A percentile compares a stretch with the other conserved stretches of the same genome.
Conservation (phyloP, 495 filamentous ascomycete species). For the Xylaria bambusicola region DNA sequence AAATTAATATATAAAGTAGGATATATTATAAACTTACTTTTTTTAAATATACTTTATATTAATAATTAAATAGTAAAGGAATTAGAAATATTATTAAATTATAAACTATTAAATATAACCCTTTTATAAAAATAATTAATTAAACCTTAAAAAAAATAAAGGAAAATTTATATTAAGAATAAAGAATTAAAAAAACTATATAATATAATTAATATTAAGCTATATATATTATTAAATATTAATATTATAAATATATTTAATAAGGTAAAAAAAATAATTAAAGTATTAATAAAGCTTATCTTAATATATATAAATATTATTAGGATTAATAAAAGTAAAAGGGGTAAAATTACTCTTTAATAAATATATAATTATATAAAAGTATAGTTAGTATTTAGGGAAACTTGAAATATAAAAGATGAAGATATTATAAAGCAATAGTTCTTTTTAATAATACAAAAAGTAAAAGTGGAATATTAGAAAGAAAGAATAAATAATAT, state of each 20-base stretch:
- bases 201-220: neutral
- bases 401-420: neutral
- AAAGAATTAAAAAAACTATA: neutral
- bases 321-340: neutral
- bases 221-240: neutral
- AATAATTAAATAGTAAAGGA: no score
- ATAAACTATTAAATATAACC: neutral
- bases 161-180: neutral
- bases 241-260: neutral
- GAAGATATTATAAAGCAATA: neutral
- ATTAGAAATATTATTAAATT: neutral
- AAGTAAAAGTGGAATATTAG: neutral
- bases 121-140: neutral
- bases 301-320: neutral
- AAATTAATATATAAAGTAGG: neutral
- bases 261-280: neutral
- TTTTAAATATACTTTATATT: constrained; percentile 1
- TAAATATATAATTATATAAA: constrained; percentile 4
- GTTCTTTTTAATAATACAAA: neutral
- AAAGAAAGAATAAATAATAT: neutral
- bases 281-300: neutral
- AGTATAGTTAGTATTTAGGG: neutral
- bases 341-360: neutral
- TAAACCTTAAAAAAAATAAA: neutral
- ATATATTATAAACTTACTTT: neutral